Conservation (phyloP, 768 basidiomycete genomes). For the Mycena metata region DNA sequence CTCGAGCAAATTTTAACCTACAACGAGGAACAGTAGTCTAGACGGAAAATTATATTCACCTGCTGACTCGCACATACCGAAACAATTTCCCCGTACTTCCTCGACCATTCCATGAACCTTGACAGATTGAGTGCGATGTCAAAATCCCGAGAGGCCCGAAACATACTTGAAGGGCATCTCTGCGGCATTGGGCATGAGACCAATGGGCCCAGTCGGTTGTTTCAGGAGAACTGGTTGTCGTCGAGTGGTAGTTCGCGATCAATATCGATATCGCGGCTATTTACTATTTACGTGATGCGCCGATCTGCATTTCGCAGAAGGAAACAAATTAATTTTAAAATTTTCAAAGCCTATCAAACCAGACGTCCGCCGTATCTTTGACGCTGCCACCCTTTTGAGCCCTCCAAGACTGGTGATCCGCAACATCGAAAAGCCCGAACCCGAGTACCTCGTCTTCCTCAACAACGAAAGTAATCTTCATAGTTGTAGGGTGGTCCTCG, state of each 20-base stretch:
- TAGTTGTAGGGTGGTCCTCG: constrained; percentile 27
- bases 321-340: no score
- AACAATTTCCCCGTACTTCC: constrained; percentile 41
- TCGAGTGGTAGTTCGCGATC: no score
- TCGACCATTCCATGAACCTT: constrained; percentile 46
- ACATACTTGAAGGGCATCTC: constrained; percentile 16
- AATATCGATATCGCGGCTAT: no score
- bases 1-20: constrained; percentile 39
- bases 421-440: constrained; percentile 41
- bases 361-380: constrained; percentile 47
- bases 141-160: background rate
- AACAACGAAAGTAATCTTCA: constrained; percentile 42
- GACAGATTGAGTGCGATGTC: background rate
- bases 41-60: background rate
- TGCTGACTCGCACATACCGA: constrained; percentile 22
- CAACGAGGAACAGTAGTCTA: background rate
- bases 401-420: constrained; percentile 38
- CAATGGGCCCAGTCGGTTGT: no score
- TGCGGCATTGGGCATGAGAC: background rate
- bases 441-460: constrained; percentile 46
- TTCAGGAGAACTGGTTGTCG: no score
- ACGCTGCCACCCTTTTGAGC: constrained; percentile 39
- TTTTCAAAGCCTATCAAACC: constrained; percentile 43
- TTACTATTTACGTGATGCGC: no score
- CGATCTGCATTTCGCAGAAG: no score